Evolutionary conservation across 257 asterid species (phyloP).

Genomic region (Solanum arcanum): DNA sequence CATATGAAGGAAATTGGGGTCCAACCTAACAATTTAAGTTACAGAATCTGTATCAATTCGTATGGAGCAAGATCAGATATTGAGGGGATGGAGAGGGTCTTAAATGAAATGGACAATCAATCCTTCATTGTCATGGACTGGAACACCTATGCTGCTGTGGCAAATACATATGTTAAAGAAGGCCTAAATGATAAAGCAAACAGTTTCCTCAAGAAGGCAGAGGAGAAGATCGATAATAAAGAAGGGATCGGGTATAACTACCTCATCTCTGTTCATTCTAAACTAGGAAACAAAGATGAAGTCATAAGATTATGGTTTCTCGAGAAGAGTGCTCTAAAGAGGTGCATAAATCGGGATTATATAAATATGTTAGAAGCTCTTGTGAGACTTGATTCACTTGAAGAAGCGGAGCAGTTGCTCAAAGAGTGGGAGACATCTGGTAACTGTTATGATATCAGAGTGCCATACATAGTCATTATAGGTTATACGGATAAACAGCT

Average conservation of each 20-base stretch:
- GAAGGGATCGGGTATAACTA: conserved; percentile 52
- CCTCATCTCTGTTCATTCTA: conserved; percentile 63
- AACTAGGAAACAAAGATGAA: conserved; percentile 42
- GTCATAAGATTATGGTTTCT: conserved; percentile 56
- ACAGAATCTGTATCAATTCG: conserved; percentile 70
- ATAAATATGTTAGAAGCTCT: conserved; percentile 48
- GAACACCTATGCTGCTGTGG: conserved; percentile 67
- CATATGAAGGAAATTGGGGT: conserved; percentile 44
- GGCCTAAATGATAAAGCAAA: conserved; percentile 44
- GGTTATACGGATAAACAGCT: conserved; percentile 40
- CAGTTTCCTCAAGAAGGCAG: conserved; percentile 42
- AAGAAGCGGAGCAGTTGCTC: conserved; percentile 51
- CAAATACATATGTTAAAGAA: conserved; percentile 51
- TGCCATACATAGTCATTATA: conserved; percentile 34
- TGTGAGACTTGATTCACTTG: conserved; percentile 54
- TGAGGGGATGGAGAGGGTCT: conserved; percentile 50
- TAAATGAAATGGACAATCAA: conserved; percentile 61
- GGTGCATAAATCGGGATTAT: conserved; percentile 53
- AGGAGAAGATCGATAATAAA: conserved; percentile 39
- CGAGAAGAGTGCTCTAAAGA: conserved; percentile 36
- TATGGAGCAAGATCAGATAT: conserved; percentile 54
- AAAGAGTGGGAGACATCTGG: conserved; percentile 69
- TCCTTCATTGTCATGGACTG: conserved; percentile 43
- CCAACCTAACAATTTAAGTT: conserved; percentile 62
- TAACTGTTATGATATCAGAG: conserved; percentile 57